Conservation (phyloP, 1,284 basidiomycete genomes). For the Sanghuangporus weigelae region DNA sequence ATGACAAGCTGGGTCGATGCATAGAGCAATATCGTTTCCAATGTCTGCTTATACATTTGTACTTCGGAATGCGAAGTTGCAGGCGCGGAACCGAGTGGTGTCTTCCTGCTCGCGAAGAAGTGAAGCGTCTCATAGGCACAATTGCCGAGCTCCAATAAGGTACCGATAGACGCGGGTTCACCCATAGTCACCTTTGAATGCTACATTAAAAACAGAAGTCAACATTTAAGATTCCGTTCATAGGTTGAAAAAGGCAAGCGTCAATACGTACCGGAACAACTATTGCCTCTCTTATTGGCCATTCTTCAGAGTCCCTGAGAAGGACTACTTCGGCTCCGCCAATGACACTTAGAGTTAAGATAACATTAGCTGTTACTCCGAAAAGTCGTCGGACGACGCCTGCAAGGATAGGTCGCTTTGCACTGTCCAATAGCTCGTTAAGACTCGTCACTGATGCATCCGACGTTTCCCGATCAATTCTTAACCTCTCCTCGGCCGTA, state of each 20-base stretch:
- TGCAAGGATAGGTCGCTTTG: conserved; percentile 65
- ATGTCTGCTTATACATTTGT: conserved; percentile 53
- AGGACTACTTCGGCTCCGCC: conserved; percentile 69
- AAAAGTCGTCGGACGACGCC: conserved; percentile 67
- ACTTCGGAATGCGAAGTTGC: conserved; percentile 36
- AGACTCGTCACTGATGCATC: conserved; percentile 26
- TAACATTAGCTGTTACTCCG: conserved; percentile 59
- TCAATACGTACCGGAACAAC: conserved; percentile 63
- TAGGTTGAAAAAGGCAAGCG: conserved; percentile 8
- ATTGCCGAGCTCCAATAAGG: conserved; percentile 70
- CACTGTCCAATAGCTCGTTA: conserved; percentile 51
- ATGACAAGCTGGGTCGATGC: conserved; percentile 71
- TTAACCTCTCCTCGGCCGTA: conserved; percentile 66
- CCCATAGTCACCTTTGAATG: conserved; percentile 76
- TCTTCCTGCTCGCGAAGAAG: conserved; percentile 52
- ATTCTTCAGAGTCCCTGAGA: conserved; percentile 60
- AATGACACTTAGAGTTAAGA: conserved; percentile 66
- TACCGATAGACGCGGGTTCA: conserved; percentile 76
- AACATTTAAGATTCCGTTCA: conserved; percentile 4
- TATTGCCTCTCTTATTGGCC: conserved; percentile 62
- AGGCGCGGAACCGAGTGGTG: conserved; percentile 25
- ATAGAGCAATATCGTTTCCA: conserved; percentile 73
- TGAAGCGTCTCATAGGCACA: conserved; percentile 65
- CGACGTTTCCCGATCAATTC: conserved; percentile 54
- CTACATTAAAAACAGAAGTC: conserved; percentile 33